These are phyloP conservation scores for Cryomyces minteri DNA, from an alignment of 495 filamentous ascomycete genomes.

Conservation along the genomic window DNA sequence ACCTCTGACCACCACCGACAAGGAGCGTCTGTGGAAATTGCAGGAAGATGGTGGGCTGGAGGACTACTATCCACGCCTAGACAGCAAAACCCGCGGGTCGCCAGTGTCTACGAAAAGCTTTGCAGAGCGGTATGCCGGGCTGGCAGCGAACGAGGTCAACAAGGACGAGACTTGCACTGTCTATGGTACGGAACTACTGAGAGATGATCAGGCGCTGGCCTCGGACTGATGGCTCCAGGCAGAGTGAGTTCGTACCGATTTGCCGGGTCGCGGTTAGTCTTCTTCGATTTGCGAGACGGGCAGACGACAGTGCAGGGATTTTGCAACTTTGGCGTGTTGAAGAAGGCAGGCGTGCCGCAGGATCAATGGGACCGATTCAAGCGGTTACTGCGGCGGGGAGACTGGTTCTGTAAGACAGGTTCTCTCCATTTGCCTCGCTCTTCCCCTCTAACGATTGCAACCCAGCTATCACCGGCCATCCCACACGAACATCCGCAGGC, in stretches of 20 bases:
- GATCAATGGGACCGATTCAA: constrained; percentile 40
- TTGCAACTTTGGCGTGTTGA: constrained; percentile 42
- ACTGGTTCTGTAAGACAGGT: constrained; percentile 50
- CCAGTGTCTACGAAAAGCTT: constrained; percentile 4
- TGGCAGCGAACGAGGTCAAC: constrained; percentile 1
- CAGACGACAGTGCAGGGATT: constrained; percentile 47
- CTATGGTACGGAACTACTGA: constrained; percentile 1
- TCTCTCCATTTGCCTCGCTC: constrained; percentile 1
- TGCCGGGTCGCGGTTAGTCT: constrained; percentile 55
- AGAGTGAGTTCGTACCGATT: constrained; percentile 41
- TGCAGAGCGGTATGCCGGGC: not conserved
- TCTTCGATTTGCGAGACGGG: constrained; percentile 63
- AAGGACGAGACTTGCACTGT: not conserved
- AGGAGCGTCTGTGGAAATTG: constrained; percentile 32
- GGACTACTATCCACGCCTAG: constrained; percentile 32
- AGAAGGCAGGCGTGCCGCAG: constrained; percentile 15
- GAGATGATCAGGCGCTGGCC: constrained; percentile 4
- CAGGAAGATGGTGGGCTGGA: constrained; percentile 22
- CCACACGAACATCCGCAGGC: constrained; percentile 51
- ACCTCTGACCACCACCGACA: not conserved
- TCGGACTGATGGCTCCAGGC: constrained; percentile 27
- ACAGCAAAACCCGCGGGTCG: too few relatives aligned
- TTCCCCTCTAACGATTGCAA: constrained; percentile 1
- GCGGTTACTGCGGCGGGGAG: constrained; percentile 45
- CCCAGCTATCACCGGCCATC: constrained; percentile 39